These are phyloP conservation scores for Arthroderma uncinatum DNA, from an alignment of 2,329 filamentous ascomycete species.

Conservation along the genomic window DNA sequence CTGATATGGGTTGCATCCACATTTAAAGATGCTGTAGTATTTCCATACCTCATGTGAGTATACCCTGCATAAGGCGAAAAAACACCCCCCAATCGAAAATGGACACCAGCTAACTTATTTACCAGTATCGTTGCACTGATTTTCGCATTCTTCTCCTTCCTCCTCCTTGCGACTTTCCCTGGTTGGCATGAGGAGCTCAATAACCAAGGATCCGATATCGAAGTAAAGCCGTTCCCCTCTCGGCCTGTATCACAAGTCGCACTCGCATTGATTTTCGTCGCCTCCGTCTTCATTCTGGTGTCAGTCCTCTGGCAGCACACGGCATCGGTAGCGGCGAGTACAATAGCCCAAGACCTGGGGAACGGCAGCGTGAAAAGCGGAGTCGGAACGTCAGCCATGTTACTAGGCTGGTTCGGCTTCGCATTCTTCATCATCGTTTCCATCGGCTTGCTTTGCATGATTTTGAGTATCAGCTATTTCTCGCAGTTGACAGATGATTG, in stretches of 20 bases:
- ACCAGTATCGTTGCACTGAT: slow-evolving; percentile 88
- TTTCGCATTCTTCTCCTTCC: slow-evolving; percentile 89
- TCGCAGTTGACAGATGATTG: slow-evolving; percentile 44
- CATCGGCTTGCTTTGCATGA: slow-evolving; percentile 90
- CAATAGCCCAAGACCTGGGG: slow-evolving; percentile 83
- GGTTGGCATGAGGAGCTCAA: slow-evolving; percentile 76
- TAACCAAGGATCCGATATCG: slow-evolving; percentile 62
- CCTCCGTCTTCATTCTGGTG: slow-evolving; percentile 55
- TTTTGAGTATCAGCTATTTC: slow-evolving; percentile 77
- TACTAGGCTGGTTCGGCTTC: slow-evolving; percentile 96
- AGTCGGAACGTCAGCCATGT: slow-evolving; percentile 90
- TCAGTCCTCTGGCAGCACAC: slow-evolving; percentile 61
- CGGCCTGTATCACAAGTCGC: slow-evolving; percentile 86
- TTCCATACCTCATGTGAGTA: slow-evolving; percentile 84
- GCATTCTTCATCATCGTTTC: slow-evolving; percentile 88
- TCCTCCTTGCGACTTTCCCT: slow-evolving; percentile 90
- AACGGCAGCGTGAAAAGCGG: slow-evolving; percentile 80
- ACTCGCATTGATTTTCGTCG: slow-evolving; percentile 75
- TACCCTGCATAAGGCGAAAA: not conserved
- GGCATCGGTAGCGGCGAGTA: slow-evolving; percentile 85
- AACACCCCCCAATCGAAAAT: not conserved
- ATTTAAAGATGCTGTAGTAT: slow-evolving; percentile 97
- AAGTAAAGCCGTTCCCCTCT: slow-evolving; percentile 89
- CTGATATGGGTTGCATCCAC: slow-evolving; percentile 93
- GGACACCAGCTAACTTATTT: not conserved